These are phyloP conservation scores for Daldinia sp. DNA, from an alignment of 2,329 filamentous ascomycete species.

Conservation along the genomic window DNA sequence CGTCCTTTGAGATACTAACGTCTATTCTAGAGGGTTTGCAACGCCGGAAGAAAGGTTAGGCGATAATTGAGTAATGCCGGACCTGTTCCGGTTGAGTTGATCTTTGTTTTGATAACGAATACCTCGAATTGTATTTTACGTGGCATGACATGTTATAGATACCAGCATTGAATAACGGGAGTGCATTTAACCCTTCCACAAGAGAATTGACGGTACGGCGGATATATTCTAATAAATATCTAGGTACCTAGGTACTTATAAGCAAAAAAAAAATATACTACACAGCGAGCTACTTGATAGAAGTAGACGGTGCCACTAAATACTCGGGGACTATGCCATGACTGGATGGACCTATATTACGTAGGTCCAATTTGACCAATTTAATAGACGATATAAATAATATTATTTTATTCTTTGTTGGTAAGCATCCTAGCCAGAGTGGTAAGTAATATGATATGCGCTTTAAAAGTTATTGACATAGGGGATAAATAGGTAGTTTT, in stretches of 20 bases:
- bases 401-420: too few species aligned
- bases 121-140: conserved; percentile 32
- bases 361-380: too few species aligned
- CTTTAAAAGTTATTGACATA: too few species aligned
- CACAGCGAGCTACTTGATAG: too few species aligned
- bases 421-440: too few species aligned
- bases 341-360: too few species aligned
- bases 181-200: conserved; percentile 7
- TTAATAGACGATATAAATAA: too few species aligned
- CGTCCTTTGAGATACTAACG: conserved; percentile 12
- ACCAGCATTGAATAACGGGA: conserved; percentile 26
- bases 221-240: background rate
- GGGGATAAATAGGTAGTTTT: too few species aligned
- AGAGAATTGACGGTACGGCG: background rate
- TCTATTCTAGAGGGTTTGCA: conserved; percentile 22
- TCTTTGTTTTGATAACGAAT: conserved; percentile 18
- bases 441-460: too few species aligned
- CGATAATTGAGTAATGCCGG: conserved; percentile 11
- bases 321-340: too few species aligned
- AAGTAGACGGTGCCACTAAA: too few species aligned
- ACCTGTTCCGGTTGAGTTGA: background rate
- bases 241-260: background rate
- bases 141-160: conserved; percentile 34
- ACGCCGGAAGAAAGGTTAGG: conserved; percentile 22
- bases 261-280: background rate